Percentiles rank a stretch among this genome's conserved stretches.
Evolutionary conservation across 352 stramenopile genomes (phyloP).

Genomic region (Pythium sukuiense): DNA sequence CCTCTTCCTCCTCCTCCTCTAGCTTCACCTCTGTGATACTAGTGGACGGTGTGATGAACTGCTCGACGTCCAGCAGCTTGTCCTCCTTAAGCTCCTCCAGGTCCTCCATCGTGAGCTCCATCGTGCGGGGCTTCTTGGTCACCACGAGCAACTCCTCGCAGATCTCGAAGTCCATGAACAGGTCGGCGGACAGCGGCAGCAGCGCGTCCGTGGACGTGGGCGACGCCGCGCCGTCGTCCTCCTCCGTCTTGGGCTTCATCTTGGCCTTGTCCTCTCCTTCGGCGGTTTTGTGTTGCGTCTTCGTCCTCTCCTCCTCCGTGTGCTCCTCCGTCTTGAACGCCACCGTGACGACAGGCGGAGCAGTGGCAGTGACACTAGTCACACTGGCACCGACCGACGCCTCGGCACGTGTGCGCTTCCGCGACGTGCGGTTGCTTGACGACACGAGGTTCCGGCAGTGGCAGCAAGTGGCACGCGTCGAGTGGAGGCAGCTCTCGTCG

Average conservation of each 20-base stretch:
- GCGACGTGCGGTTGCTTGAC: conserved; percentile 41
- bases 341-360: background rate
- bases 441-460: conserved; percentile 79
- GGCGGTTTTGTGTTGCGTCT: background rate
- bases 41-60: background rate
- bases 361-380: background rate
- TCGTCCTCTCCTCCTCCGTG: background rate
- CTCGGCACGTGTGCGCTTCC: conserved; percentile 35
- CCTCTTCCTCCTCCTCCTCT: background rate
- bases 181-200: conserved; percentile 19
- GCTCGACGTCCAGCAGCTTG: background rate
- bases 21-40: background rate
- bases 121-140: conserved; percentile 21
- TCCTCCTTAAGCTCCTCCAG: background rate
- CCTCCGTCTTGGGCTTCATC: background rate
- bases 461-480: conserved; percentile 71
- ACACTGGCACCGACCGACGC: background rate
- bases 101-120: background rate
- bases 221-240: conserved; percentile 17
- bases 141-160: conserved; percentile 23
- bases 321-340: background rate
- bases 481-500: conserved; percentile 69
- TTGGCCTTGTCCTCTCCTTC: background rate
- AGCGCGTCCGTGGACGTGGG: conserved; percentile 23
- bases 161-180: conserved; percentile 23